Evolutionary conservation across 2,329 filamentous ascomycete genomes (phyloP), one percentile per base, ranked within the genome.

Genomic region (Xylaria digitata): DNA sequence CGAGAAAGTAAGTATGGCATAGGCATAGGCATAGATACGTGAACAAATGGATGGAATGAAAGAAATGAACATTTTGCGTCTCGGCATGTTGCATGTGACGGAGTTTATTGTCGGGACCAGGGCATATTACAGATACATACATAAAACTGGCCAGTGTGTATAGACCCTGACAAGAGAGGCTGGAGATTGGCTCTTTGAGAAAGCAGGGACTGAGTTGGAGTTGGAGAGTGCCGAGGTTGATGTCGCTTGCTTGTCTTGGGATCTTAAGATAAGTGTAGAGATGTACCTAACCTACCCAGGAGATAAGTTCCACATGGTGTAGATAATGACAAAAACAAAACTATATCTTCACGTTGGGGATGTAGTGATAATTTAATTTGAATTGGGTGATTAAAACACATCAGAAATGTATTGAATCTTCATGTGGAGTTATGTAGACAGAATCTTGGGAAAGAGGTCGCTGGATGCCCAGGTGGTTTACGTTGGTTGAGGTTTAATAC

Each of bases 1-100:
- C 50, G 53, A 19, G 50, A 45, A 17, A 23, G 19, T 5, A 56
- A 23, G 34, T n/a, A 45, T 17, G 34, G 21, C 17, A 30, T 49
- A 60, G 34, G 34, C 62, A n/a, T 54, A 59, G 43, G 56, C 37
- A 62, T 61, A 66, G 26, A 57, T 46, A 52, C 26, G 40, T 32
- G 17, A 17, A 40, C 19, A 19, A 50, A 61, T 52, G 30, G 63
- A 52, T 30, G 57, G 45, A 32, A 66, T 30, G 46, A 46, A 40
- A 21, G 23, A 56, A 45, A 55, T 32, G 34, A 49, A 61, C 11
- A 19, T 53, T 54, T 52, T 61, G 37, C 37, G 23, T 54, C 42
- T 32, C 17, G 9, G 34, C 26, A 49, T 40, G 7, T 37, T 54
- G 63, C 49, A 61, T 60, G 49, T 55, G 42, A 63, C n/a, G 46